phyloP scores from a whole-genome alignment of 352 stramenopile genomes.

The Phytophthora hibernalis region DNA sequence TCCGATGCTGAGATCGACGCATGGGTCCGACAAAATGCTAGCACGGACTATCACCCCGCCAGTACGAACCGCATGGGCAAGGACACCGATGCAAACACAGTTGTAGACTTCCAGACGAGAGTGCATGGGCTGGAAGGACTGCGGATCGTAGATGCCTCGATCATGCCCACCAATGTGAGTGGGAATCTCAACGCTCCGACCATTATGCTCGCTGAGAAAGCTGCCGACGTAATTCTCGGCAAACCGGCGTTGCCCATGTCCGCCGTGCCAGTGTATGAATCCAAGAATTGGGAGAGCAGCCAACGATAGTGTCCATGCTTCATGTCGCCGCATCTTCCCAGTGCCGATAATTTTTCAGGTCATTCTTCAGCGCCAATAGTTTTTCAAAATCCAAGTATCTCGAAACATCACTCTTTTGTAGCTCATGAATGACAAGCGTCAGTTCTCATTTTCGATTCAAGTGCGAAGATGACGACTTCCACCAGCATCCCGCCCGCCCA shows the following conservation, averaged over 20 bases:
- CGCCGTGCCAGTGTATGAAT: conserved; percentile 61
- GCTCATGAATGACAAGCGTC: too few species aligned
- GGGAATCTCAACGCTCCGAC: conserved; percentile 94
- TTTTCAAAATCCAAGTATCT: too few species aligned
- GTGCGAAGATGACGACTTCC: conserved; percentile 19
- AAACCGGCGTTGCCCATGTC: conserved; percentile 63
- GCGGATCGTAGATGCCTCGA: conserved; percentile 90
- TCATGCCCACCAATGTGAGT: conserved; percentile 94
- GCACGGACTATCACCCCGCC: conserved; percentile 88
- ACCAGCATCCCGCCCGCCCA: conserved; percentile 16
- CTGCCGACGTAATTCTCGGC: conserved; percentile 89
- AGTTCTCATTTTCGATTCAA: conserved; percentile 16
- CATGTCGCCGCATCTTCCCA: conserved; percentile 13
- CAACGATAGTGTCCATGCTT: conserved; percentile 45
- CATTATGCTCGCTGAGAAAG: conserved; percentile 93
- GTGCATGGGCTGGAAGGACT: conserved; percentile 90
- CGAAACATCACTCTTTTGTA: too few species aligned
- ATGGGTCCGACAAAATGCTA: conserved; percentile 77
- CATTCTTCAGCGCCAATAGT: not conserved
- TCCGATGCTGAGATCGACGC: conserved; percentile 75
- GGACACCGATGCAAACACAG: conserved; percentile 54
- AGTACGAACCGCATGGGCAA: conserved; percentile 89
- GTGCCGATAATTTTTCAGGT: not conserved
- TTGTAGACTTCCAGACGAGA: conserved; percentile 85
- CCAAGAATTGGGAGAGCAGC: conserved; percentile 65